Evolutionary conservation across 257 asterid genomes (phyloP).

Genomic region (Gardenia jasminoides): DNA sequence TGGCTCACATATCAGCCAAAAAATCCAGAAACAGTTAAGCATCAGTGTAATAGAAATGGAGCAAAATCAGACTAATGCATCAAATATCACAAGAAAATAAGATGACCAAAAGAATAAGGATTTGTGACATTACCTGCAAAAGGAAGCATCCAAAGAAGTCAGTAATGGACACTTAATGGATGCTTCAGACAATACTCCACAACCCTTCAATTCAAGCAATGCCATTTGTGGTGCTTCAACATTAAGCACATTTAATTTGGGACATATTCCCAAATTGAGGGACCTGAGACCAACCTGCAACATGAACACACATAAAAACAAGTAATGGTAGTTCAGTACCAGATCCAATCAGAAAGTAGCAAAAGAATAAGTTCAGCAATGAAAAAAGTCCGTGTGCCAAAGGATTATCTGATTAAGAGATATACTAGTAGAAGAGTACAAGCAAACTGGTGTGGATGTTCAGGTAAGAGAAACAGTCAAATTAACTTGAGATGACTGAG

Average conservation of each 20-base stretch:
- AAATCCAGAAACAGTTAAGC: not conserved
- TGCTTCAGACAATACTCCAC: conserved; percentile 90
- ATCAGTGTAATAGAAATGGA: conserved; percentile 9
- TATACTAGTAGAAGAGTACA: not conserved
- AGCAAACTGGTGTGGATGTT: not conserved
- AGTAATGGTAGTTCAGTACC: not conserved
- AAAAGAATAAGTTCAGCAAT: not conserved
- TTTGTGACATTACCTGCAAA: conserved; percentile 62
- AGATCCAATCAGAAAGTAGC: not conserved
- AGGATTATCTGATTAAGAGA: not conserved
- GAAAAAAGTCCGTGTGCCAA: not conserved
- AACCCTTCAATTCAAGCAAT: conserved; percentile 94
- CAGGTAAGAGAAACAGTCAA: not conserved
- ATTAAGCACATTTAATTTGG: conserved; percentile 70
- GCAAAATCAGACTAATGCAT: not conserved
- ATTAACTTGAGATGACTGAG: not conserved
- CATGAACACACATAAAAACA: not conserved
- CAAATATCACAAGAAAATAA: not conserved
- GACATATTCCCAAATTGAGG: conserved; percentile 95
- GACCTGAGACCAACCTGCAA: conserved; percentile 90
- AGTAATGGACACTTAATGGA: conserved; percentile 75
- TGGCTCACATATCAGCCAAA: not conserved
- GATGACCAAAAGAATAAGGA: not conserved
- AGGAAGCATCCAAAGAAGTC: conserved; percentile 94
- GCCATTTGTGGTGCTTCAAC: conserved; percentile 84